phyloP scores from a whole-genome alignment of 1,284 basidiomycete species.

The Cutaneotrichosporon cavernicola region DNA sequence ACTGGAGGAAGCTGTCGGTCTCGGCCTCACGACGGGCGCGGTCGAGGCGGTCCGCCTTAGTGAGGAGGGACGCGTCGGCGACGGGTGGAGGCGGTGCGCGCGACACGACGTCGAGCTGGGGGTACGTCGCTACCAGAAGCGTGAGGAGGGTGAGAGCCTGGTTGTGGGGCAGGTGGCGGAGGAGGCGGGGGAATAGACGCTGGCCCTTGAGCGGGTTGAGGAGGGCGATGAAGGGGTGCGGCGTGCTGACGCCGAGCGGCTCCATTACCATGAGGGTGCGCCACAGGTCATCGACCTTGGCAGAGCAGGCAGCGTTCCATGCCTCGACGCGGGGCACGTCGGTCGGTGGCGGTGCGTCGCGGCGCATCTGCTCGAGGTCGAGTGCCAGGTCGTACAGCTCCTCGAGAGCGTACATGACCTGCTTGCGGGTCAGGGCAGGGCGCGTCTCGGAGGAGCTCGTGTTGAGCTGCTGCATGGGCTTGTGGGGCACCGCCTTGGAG shows the following conservation, averaged over 20 bases:
- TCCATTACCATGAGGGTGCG: conserved; percentile 78
- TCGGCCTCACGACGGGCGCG: conserved; percentile 77
- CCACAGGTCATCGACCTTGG: conserved; percentile 72
- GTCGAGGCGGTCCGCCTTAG: conserved; percentile 60
- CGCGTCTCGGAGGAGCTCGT: conserved; percentile 53
- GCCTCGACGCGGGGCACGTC: conserved; percentile 60
- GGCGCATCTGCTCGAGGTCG: conserved; percentile 78
- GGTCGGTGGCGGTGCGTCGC: conserved; percentile 65
- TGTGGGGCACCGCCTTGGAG: conserved; percentile 54
- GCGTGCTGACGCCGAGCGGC: conserved; percentile 85
- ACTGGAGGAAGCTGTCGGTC: conserved; percentile 82
- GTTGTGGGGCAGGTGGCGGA: conserved; percentile 76
- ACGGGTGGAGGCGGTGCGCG: conserved; percentile 64
- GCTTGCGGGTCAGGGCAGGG: conserved; percentile 70
- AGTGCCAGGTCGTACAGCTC: conserved; percentile 81
- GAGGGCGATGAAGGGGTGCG: conserved; percentile 95
- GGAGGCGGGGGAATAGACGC: conserved; percentile 81
- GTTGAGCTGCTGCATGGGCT: conserved; percentile 51
- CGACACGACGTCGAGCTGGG: conserved; percentile 83
- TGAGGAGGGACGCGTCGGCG: conserved; percentile 52
- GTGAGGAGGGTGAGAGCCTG: conserved; percentile 84
- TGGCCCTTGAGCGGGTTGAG: conserved; percentile 90
- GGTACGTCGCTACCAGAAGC: conserved; percentile 89
- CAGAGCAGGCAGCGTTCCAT: conserved; percentile 63
- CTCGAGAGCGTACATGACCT: conserved; percentile 79